Evolutionary conservation across 139 green algal species (phyloP).

Genomic region (Chlamydomonas schloesseri): DNA sequence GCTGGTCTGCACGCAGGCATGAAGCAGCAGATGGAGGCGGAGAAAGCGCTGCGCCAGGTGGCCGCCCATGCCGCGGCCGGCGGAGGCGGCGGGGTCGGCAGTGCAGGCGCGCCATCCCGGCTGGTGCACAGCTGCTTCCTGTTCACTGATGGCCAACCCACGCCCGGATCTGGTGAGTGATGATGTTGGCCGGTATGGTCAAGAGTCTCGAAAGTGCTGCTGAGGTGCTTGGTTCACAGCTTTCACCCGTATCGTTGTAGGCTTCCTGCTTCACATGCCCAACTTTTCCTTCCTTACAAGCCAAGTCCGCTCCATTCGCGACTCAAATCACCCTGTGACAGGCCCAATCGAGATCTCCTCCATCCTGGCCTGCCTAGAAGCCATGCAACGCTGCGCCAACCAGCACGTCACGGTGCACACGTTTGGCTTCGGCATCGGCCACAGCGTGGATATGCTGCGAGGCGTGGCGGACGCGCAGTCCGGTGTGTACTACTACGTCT

Average conservation of each 20-base stretch:
- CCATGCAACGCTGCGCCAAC: neutral
- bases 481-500: conserved; percentile 69
- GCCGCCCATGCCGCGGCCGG: too few relatives aligned
- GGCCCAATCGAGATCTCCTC: too few relatives aligned
- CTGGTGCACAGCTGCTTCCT: conserved; percentile 47
- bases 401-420: conserved; percentile 55
- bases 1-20: conserved; percentile 34
- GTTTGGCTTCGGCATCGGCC: conserved; percentile 57
- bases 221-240: too few relatives aligned
- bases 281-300: too few relatives aligned
- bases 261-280: too few relatives aligned
- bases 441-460: conserved; percentile 56
- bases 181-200: conserved; percentile 24
- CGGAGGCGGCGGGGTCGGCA: too few relatives aligned
- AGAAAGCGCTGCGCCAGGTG: neutral
- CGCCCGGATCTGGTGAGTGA: too few relatives aligned
- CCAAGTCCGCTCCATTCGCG: too few relatives aligned
- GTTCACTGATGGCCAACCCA: conserved; percentile 60
- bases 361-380: conserved; percentile 1
- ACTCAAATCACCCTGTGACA: too few relatives aligned
- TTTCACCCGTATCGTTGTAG: too few relatives aligned
- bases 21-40: conserved; percentile 37
- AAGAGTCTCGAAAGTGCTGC: too few relatives aligned
- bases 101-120: neutral
- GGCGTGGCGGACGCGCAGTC: conserved; percentile 51